A percentile compares a stretch with the other conserved stretches of the same genome.
Conservation (phyloP, 768 basidiomycete genomes). For the Naematelia encephala region DNA sequence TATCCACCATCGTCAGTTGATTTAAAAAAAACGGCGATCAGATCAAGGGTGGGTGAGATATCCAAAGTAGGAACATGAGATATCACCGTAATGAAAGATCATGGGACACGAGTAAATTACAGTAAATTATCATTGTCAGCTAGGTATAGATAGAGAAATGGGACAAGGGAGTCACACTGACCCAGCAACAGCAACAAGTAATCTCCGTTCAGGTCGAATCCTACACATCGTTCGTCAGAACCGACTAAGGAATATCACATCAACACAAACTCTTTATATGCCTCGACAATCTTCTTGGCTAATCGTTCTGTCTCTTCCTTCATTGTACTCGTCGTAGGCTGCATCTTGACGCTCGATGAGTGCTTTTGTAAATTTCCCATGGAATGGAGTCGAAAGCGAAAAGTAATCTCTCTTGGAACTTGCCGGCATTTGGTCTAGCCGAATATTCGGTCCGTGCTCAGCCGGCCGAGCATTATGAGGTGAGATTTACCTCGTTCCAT, state of each 20-base stretch:
- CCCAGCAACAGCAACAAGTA: constrained; percentile 57
- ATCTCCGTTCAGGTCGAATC: constrained; percentile 50
- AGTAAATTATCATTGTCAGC: background rate
- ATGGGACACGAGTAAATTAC: no score
- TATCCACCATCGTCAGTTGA: background rate
- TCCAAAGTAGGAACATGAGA: no score
- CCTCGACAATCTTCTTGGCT: constrained; percentile 12
- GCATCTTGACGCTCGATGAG: no score
- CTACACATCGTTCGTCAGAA: background rate
- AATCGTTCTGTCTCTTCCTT: constrained; percentile 17
- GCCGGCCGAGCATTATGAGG: no score
- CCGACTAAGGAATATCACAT: background rate
- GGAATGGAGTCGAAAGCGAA: no score
- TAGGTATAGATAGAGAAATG: background rate
- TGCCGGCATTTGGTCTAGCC: no score
- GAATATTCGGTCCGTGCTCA: no score
- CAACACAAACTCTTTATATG: constrained; percentile 12
- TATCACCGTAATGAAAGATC: no score
- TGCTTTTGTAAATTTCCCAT: no score
- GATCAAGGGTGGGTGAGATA: no score
- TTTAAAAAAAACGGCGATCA: constrained; percentile 2
- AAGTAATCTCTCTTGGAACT: no score
- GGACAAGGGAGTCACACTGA: background rate
- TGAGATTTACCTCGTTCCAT: no score
- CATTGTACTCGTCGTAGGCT: background rate